Conservation (phyloP, 1,284 basidiomycete species). For the Filobasidium uniguttulatum region DNA sequence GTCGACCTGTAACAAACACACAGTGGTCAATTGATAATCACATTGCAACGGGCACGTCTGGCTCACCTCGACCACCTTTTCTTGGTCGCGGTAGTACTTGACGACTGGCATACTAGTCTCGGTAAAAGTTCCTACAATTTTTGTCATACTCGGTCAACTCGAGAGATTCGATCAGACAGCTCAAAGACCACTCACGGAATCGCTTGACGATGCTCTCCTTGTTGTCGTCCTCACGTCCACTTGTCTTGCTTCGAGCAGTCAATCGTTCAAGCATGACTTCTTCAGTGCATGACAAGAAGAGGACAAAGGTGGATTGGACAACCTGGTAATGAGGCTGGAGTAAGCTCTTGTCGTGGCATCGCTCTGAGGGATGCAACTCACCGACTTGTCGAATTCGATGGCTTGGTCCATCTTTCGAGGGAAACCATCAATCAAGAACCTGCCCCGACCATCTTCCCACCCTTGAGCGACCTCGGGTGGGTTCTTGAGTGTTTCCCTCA, state of each 20-base stretch:
- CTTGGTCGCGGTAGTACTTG: constrained; percentile 56
- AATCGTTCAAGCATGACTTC: constrained; percentile 76
- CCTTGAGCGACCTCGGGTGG: constrained; percentile 34
- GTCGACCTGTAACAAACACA: constrained; percentile 48
- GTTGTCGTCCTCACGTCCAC: constrained; percentile 93
- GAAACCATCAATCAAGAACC: constrained; percentile 96
- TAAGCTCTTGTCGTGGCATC: constrained; percentile 1
- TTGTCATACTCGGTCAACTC: constrained; percentile 2
- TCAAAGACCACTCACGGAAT: constrained; percentile 51
- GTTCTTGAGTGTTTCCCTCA: constrained; percentile 49
- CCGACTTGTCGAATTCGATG: constrained; percentile 74
- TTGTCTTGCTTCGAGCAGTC: constrained; percentile 81
- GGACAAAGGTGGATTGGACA: constrained; percentile 60
- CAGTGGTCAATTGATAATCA: background rate
- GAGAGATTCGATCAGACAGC: background rate
- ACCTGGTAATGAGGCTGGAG: constrained; percentile 43
- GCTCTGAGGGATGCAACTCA: constrained; percentile 36
- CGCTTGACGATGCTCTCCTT: constrained; percentile 90
- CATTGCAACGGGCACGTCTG: background rate
- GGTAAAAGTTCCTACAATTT: constrained; percentile 65
- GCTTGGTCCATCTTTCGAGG: constrained; percentile 99
- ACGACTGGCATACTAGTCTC: constrained; percentile 95
- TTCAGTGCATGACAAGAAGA: constrained; percentile 84
- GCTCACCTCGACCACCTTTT: constrained; percentile 67
- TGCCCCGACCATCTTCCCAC: constrained; percentile 61